Base-by-base conservation (phyloP, 257 asterid species). In the Galeopsis tetrahit region DNA sequence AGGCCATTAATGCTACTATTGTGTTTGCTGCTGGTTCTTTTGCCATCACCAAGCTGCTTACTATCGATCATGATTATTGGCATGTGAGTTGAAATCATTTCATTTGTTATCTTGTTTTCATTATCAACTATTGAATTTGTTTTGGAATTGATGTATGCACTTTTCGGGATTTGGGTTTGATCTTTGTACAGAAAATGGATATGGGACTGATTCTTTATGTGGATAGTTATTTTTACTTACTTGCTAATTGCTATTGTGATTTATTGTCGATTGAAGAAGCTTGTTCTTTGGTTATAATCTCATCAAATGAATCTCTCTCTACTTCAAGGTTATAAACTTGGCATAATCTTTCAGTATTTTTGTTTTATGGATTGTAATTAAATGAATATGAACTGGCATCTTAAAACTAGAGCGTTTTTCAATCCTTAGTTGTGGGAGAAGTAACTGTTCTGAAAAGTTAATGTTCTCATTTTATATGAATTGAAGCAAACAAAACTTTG, bases 41-140 rank as follows among this genome's bases (percentile, higher is more conserved):
- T 79, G 95, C 97, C 68, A 80, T 92, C 69, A 86, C 89, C 48
- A 89, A 88, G 83, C 61, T 92, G 81, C 90, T 92, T 40, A 89
- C 97, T 10, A 83, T 92, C 58, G 97, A 92, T 70, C 86, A 81
- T 42, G 88, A 89, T 81, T 86, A 88, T 67, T 89, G 93, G 97
- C 97, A 91, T 70, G 97, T 91, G 81, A 84, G 95, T 84, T 11
- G 2, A 17, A 40, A 51, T 73, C 38, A 51, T 39, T 31, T 46
- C 6, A 7, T 1, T 49, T 63, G 5, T 32, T 38, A 2, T 17
- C 43, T 43, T 43, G 11, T 28, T 46, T 63, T 46, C 15, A 21
- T 63, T 46, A 44, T 58, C 35, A 1, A 17, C 49, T 14, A 2
- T 69, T 56, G 59, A 21, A 33, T 65, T 5, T 70, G 39, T 59